These are phyloP conservation scores for Sporothrix schenckii DNA, from an alignment of 2,329 filamentous ascomycete genomes.

Conservation along the genomic window DNA sequence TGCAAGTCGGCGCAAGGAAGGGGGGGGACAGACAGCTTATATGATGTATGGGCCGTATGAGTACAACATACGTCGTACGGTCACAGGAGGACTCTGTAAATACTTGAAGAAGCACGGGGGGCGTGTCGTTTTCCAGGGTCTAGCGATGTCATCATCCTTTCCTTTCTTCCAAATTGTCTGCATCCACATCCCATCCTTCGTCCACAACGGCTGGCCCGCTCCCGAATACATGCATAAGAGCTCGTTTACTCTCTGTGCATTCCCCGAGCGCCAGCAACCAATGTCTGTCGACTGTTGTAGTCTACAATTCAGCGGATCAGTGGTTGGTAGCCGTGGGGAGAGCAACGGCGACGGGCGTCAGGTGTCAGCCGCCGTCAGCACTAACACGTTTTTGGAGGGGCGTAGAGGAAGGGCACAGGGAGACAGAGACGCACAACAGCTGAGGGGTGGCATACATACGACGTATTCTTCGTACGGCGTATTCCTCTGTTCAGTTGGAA, in stretches of 20 bases:
- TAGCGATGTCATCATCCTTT: not conserved
- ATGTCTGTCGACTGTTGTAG: too few species aligned
- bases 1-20: too few species aligned
- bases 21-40: not conserved
- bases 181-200: not conserved
- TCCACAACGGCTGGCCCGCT: not conserved
- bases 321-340: not conserved
- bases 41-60: not conserved
- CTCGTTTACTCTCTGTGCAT: not conserved
- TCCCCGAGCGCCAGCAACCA: not conserved
- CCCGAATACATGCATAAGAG: not conserved
- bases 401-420: not conserved
- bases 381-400: constrained; percentile 18
- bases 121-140: not conserved
- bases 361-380: constrained; percentile 25
- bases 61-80: too few species aligned
- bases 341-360: too few species aligned
- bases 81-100: too few species aligned
- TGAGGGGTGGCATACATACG: not conserved
- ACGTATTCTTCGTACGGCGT: too few species aligned
- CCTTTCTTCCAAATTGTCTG: not conserved
- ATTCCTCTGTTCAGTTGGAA: not conserved
- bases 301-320: not conserved
- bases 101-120: not conserved
- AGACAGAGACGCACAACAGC: not conserved